Evolutionary conservation across 1,139 yeast genomes (phyloP).

Genomic region (Geotrichum aggregatum): DNA sequence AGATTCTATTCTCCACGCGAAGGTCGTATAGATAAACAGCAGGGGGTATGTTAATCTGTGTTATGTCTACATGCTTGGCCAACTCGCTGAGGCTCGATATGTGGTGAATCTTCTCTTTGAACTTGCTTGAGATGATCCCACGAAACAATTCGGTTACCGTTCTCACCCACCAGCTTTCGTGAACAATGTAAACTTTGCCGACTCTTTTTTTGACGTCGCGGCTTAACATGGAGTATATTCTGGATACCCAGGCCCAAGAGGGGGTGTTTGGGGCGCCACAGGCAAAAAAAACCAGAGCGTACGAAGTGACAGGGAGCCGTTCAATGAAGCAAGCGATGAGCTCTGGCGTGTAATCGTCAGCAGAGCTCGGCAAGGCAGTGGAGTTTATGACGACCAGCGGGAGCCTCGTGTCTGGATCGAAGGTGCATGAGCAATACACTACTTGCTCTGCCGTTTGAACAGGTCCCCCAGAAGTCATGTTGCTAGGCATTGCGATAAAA

Average conservation of each 20-base stretch:
- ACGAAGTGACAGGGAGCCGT: slow-evolving; percentile 53
- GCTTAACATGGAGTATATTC: slow-evolving; percentile 65
- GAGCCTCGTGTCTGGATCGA: slow-evolving; percentile 56
- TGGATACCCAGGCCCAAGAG: slow-evolving; percentile 74
- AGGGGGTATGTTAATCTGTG: slow-evolving; percentile 69
- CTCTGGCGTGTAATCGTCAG: slow-evolving; percentile 25
- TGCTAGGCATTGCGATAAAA: slow-evolving; percentile 21
- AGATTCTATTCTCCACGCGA: slow-evolving; percentile 32
- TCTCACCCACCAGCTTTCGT: slow-evolving; percentile 86
- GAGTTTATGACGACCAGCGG: slow-evolving; percentile 74
- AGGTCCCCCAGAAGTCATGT: slow-evolving; percentile 8
- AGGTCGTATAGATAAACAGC: slow-evolving; percentile 60
- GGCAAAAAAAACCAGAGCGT: slow-evolving; percentile 67
- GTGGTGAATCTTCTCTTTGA: slow-evolving; percentile 44
- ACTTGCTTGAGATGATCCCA: slow-evolving; percentile 52
- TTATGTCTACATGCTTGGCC: slow-evolving; percentile 64
- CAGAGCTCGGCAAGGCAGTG: slow-evolving; percentile 50
- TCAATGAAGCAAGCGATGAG: slow-evolving; percentile 28
- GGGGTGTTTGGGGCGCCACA: slow-evolving; percentile 58
- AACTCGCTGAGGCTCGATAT: slow-evolving; percentile 60
- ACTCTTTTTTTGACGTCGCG: slow-evolving; percentile 53
- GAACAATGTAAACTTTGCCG: slow-evolving; percentile 69
- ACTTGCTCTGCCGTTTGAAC: slow-evolving; percentile 40
- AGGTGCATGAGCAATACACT: slow-evolving; percentile 54
- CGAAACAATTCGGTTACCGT: slow-evolving; percentile 70